Evolutionary conservation across 2,329 filamentous ascomycete species (phyloP).

Genomic region (Colletotrichum limetticola): DNA sequence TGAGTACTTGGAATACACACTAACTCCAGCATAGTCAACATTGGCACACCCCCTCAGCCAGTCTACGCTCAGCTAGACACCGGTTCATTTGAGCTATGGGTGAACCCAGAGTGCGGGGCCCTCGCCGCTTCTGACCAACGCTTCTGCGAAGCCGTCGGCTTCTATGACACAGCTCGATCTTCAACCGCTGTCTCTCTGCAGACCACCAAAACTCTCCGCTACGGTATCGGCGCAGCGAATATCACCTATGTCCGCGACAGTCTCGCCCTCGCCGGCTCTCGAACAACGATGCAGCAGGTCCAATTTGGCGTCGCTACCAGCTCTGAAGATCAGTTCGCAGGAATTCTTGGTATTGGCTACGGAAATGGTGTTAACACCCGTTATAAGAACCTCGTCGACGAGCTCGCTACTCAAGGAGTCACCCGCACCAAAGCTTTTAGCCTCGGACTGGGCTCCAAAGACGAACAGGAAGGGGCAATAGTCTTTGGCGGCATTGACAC

Average conservation of each 20-base stretch:
- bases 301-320: conserved; percentile 74
- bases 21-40: conserved; percentile 46
- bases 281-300: conserved; percentile 57
- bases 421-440: conserved; percentile 73
- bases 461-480: conserved; percentile 69
- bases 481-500: conserved; percentile 76
- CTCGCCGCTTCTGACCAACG: conserved; percentile 52
- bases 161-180: conserved; percentile 55
- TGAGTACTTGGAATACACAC: background rate
- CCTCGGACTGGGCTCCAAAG: conserved; percentile 71
- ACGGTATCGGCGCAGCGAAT: conserved; percentile 63
- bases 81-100: conserved; percentile 70
- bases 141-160: conserved; percentile 59
- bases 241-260: conserved; percentile 61
- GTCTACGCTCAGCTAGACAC: conserved; percentile 68
- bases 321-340: conserved; percentile 59
- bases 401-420: conserved; percentile 59
- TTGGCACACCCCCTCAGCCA: conserved; percentile 64
- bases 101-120: conserved; percentile 68
- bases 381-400: conserved; percentile 64
- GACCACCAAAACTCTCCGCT: conserved; percentile 54
- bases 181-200: conserved; percentile 47
- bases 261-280: conserved; percentile 53
- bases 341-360: conserved; percentile 82
- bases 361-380: conserved; percentile 56